Base-by-base conservation (phyloP, 345 rosid species). In the Camelina sativa region DNA sequence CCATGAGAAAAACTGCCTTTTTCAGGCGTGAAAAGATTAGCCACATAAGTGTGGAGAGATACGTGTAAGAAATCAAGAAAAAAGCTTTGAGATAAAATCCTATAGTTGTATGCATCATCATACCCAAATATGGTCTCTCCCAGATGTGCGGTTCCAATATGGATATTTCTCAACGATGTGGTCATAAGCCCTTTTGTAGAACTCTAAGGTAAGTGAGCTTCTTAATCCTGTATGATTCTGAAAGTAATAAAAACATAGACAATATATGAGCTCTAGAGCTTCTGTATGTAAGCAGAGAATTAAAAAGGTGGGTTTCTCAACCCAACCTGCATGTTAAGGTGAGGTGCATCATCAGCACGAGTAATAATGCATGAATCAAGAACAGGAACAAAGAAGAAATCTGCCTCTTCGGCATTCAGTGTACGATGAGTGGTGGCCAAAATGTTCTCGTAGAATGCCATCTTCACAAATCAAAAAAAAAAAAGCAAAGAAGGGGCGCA, bases 91-190 rank as follows among this genome's bases (percentile, higher is more conserved):
- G 67, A 25, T 16, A n/a, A 5, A 69, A 35, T 69, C 23, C 11
- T 20, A 19, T 17, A 20, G 10, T 30, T 61, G 53, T 63, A 17
- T 30, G 25, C 51, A 60, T 60, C 77, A 79, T 88, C 93, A 64
- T 75, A 94, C 97, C 97, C 98, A 94, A 17, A 94, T 90, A 78
- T 94, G 98, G 79, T 94, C 98, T 86, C 83, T 85, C 53, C 98
- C 98, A 46, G 85, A 82, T 61, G 97, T 82, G 53, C 86, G 92
- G 78, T 87, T 91, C 98, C 98, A 94, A 74, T 77, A 90, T 25
- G 98, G 87, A 85, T 86, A 86, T 58, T 84, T 81, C 80, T 80
- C 87, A 65, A 63, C 78, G 47, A 94, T 87, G 79, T 88, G 89
- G 64, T 85, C 76, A 62, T 94, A 81, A 58, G 98, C 97, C 75